Base-by-base conservation (phyloP, 306 rosid species). In the Fragaria nilgerrensis region DNA sequence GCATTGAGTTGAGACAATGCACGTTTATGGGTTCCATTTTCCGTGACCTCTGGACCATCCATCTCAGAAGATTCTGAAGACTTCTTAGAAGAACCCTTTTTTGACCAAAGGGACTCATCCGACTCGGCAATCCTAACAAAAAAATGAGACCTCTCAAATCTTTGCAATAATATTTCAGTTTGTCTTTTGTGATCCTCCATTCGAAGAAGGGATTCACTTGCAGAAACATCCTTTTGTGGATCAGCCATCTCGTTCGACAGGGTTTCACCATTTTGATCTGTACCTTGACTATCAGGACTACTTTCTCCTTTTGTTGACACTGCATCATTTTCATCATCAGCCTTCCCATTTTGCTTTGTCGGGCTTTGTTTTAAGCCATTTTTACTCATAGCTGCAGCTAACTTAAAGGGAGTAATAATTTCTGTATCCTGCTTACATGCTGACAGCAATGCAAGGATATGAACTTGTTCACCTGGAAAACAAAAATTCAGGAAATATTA, bases 391-490 rank as follows among this genome's bases (percentile, higher is more conserved):
- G 79, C 84, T 44, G 93, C 95, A 52, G 96, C 92, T 75, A 85
- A 89, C 87, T 94, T 83, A 78, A 90, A 92, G 37, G 97, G 96
- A 70, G 97, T 81, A 27, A 90, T 85, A 73, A 88, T 83, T 86
- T 88, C 91, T 61, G 86, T 79, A 82, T 95, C 96, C 87, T 91
- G 92, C 88, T 89, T 85, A 86, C 84, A 87, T 29, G 96, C 97
- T 74, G 97, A 91, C 87, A 95, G 88, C 92, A 97, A 90, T 75
- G 97, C 99, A 87, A 95, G 82, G 82, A 95, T 84, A 81, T 91
- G 92, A 86, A 91, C 87, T 71, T 90, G 97, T 86, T 95, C 99
- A 75, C 99, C 99, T 95, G 91, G 68, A 88, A 79, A 47, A 11
- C 15, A 5, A 27, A 29, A 77, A 73, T 77, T 87, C 78, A 90